Conservation (phyloP, 192 early-diverging fungal genomes). For the Dissophora globulifera region DNA sequence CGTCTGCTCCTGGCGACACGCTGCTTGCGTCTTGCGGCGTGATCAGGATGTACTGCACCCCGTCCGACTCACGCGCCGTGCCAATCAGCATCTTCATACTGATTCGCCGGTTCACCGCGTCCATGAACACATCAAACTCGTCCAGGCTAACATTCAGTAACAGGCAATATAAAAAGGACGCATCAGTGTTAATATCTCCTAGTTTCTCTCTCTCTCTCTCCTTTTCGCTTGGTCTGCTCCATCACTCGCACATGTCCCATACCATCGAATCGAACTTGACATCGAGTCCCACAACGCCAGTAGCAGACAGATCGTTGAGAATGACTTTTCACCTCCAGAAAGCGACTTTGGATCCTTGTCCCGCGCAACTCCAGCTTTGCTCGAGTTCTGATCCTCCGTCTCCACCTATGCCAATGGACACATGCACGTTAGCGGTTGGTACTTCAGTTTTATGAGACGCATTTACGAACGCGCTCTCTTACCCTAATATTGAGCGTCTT, state of each 20-base stretch:
- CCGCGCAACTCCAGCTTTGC: slow-evolving; percentile 49
- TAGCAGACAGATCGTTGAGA: slow-evolving; percentile 92
- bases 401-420: no score
- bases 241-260: slow-evolving; percentile 14
- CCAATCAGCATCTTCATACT: slow-evolving; percentile 92
- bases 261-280: slow-evolving; percentile 89
- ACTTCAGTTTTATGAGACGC: neutral
- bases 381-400: slow-evolving; percentile 54
- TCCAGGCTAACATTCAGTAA: no score
- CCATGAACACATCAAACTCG: slow-evolving; percentile 99
- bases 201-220: no score
- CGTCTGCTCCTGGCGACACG: slow-evolving; percentile 65
- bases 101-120: slow-evolving; percentile 92
- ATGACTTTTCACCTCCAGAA: slow-evolving; percentile 98
- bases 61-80: slow-evolving; percentile 73
- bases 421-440: no score
- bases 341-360: slow-evolving; percentile 91
- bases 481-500: slow-evolving; percentile 73
- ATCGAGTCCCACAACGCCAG: slow-evolving; percentile 95
- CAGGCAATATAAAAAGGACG: no score
- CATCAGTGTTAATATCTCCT: no score
- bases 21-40: slow-evolving; percentile 91
- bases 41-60: slow-evolving; percentile 95
- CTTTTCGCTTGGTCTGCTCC: no score
- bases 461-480: neutral